phyloP scores from a whole-genome alignment of 139 green algal species.

The Coccomyxa sp. region DNA sequence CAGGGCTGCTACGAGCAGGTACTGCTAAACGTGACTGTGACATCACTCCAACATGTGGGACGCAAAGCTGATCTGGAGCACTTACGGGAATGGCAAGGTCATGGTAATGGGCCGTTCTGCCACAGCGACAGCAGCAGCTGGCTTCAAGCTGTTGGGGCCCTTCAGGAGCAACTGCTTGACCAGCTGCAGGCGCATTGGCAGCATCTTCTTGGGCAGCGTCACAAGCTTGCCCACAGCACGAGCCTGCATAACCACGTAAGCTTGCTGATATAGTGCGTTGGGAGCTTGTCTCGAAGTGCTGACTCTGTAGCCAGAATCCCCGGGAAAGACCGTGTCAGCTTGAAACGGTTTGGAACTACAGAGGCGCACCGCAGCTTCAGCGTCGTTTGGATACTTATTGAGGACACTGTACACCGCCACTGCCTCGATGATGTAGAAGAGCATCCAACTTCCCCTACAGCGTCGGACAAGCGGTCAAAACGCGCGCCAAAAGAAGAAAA shows the following conservation, averaged over 20 bases:
- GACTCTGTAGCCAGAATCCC: background rate
- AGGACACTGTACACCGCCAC: slow-evolving; percentile 48
- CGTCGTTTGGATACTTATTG: slow-evolving; percentile 31
- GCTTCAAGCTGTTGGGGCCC: background rate
- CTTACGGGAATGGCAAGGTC: background rate
- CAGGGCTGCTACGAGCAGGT: too few species aligned
- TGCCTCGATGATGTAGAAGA: slow-evolving; percentile 62
- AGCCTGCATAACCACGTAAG: slow-evolving; percentile 17
- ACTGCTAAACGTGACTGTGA: too few species aligned
- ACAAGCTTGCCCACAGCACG: slow-evolving; percentile 26
- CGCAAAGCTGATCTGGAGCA: background rate
- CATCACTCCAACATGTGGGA: background rate
- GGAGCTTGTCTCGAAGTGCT: background rate
- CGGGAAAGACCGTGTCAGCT: too few species aligned
- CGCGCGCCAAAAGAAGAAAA: background rate
- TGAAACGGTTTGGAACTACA: too few species aligned
- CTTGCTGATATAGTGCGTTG: background rate
- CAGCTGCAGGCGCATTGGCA: slow-evolving; percentile 43
- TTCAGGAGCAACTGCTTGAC: slow-evolving; percentile 34
- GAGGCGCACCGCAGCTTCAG: slow-evolving; percentile 7
- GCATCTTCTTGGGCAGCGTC: slow-evolving; percentile 59
- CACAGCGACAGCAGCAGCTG: slow-evolving; percentile 5
- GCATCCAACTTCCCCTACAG: slow-evolving; percentile 46
- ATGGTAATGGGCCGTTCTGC: background rate
- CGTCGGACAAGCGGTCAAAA: background rate